Percentiles rank a stretch among this genome's conserved stretches.
Evolutionary conservation across 1,139 yeast genomes (phyloP).

Genomic region (Pichia sp.): DNA sequence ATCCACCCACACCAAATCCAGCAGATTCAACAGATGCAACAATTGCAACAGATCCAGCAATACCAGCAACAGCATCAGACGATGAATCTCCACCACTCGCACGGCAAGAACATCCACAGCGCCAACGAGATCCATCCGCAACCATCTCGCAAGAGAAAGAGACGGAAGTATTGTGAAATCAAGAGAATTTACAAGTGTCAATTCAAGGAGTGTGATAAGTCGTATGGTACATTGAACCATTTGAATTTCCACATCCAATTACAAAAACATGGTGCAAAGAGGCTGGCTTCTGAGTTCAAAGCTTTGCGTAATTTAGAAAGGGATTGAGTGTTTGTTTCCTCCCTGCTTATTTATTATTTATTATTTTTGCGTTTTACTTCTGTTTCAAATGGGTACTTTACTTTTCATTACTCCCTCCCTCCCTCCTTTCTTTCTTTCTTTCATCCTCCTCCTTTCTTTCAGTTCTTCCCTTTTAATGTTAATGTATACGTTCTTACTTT

Average conservation of each 20-base stretch:
- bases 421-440: too few species aligned
- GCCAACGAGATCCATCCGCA: background rate
- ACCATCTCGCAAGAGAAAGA: slow-evolving; percentile 43
- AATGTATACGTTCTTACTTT: too few species aligned
- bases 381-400: too few species aligned
- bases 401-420: too few species aligned
- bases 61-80: background rate
- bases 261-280: slow-evolving; percentile 69
- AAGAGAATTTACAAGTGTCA: slow-evolving; percentile 65
- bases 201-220: slow-evolving; percentile 60
- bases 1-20: background rate
- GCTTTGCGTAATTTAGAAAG: slow-evolving; percentile 37
- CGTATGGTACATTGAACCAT: slow-evolving; percentile 77
- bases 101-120: background rate
- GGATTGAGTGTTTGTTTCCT: too few species aligned
- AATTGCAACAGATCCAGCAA: background rate
- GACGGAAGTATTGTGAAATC: slow-evolving; percentile 74
- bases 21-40: background rate
- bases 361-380: too few species aligned
- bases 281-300: slow-evolving; percentile 67
- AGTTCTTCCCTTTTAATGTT: too few species aligned
- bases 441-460: too few species aligned
- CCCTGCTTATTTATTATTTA: too few species aligned
- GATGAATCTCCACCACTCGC: background rate
- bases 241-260: slow-evolving; percentile 73